A percentile compares a stretch with the other conserved stretches of the same genome.
Evolutionary conservation across 257 asterid genomes (phyloP).

Genomic region (Gardenia jasminoides): DNA sequence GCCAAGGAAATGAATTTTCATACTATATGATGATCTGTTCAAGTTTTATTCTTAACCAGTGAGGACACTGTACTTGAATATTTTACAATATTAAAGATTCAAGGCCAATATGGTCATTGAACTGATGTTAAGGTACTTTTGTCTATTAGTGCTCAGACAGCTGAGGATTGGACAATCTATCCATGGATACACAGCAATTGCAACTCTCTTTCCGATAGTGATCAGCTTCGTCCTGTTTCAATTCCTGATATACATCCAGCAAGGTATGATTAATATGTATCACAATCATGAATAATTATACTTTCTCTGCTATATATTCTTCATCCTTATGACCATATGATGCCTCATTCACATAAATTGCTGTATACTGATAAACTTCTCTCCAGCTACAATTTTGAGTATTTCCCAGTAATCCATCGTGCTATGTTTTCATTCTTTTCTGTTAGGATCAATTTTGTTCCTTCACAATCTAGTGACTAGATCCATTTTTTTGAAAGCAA

Average conservation of each 20-base stretch:
- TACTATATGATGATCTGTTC: conserved; percentile 99
- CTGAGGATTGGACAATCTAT: conserved; percentile 90
- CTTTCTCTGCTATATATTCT: not conserved
- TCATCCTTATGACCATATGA: not conserved
- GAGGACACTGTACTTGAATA: conserved; percentile 23
- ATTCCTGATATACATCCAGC: conserved; percentile 97
- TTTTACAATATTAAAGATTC: not conserved
- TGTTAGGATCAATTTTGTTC: not conserved
- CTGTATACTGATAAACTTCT: not conserved
- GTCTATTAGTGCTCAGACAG: conserved; percentile 49
- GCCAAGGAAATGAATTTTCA: conserved; percentile 98
- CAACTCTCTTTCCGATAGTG: conserved; percentile 81
- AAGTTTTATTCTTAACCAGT: conserved; percentile 90
- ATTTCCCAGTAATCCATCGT: not conserved
- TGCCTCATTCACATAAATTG: not conserved
- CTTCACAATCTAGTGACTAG: not conserved
- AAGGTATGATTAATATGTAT: conserved; percentile 47
- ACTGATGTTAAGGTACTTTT: conserved; percentile 22
- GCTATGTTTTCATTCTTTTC: not conserved
- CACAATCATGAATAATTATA: not conserved
- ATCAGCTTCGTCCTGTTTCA: conserved; percentile 87
- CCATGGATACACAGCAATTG: conserved; percentile 99
- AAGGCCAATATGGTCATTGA: conserved; percentile 2
- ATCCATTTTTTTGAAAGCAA: not conserved
- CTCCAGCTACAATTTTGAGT: not conserved